phyloP scores from a whole-genome alignment of 2,329 filamentous ascomycete genomes.

The Tetracladium maxilliforme region DNA sequence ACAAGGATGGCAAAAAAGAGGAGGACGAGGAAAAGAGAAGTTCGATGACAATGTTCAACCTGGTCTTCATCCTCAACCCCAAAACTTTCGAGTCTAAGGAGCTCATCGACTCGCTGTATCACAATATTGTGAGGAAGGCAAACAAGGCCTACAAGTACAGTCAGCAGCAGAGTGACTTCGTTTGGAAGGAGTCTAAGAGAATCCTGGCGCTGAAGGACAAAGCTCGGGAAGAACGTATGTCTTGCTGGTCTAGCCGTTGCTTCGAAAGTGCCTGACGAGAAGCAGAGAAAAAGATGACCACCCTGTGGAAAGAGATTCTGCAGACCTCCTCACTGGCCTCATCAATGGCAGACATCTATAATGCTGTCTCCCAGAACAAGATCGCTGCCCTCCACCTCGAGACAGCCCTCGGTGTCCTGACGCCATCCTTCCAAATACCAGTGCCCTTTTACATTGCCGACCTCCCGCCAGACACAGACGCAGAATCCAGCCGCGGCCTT shows the following conservation, averaged over 20 bases:
- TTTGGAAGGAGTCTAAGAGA: conserved; percentile 78
- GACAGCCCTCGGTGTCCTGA: conserved; percentile 37
- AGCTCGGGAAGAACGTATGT: conserved; percentile 48
- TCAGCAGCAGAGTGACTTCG: conserved; percentile 78
- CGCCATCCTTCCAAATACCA: conserved; percentile 51
- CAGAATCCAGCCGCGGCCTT: conserved; percentile 57
- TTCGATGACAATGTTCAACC: conserved; percentile 88
- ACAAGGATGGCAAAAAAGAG: conserved; percentile 16
- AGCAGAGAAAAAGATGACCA: conserved; percentile 29
- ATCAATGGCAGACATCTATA: conserved; percentile 70
- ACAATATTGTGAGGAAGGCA: conserved; percentile 81
- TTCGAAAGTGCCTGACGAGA: conserved; percentile 1
- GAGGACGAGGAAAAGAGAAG: conserved; percentile 13
- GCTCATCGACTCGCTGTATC: conserved; percentile 66
- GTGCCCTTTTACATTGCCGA: conserved; percentile 57
- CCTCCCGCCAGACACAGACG: conserved; percentile 52
- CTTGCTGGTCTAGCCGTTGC: too few relatives aligned
- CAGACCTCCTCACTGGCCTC: conserved; percentile 64
- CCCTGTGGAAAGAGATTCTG: conserved; percentile 57
- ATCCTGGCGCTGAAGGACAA: conserved; percentile 74
- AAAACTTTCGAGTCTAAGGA: conserved; percentile 63
- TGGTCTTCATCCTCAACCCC: conserved; percentile 82
- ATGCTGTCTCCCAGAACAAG: conserved; percentile 66
- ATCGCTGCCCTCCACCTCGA: conserved; percentile 74
- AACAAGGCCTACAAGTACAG: conserved; percentile 88